Evolutionary conservation across 345 rosid genomes (phyloP).

Genomic region (Stellera chamaejasme): DNA sequence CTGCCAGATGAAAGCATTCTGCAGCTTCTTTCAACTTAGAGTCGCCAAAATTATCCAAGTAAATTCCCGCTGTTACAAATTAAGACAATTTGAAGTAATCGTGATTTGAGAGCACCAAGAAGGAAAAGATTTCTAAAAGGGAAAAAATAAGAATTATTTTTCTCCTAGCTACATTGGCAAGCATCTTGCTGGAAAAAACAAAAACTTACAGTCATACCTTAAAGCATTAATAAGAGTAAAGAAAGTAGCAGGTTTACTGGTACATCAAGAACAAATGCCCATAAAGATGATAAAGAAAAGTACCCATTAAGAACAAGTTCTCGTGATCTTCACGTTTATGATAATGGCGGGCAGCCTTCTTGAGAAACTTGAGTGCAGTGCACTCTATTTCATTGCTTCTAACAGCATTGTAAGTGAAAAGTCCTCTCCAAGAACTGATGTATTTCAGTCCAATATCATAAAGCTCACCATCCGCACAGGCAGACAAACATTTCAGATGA

Average conservation of each 20-base stretch:
- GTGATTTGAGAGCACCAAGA: no score
- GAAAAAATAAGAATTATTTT: background rate
- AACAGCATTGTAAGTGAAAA: slow-evolving; percentile 5
- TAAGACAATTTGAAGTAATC: no score
- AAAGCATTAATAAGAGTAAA: no score
- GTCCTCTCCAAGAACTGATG: slow-evolving; percentile 27
- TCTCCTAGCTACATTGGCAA: background rate
- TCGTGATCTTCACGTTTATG: slow-evolving; percentile 12
- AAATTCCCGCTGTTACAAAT: slow-evolving; percentile 25
- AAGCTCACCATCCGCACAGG: slow-evolving; percentile 29
- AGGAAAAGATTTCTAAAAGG: background rate
- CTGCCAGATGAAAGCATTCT: slow-evolving; percentile 31
- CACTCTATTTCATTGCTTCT: slow-evolving; percentile 12
- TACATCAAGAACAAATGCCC: no score
- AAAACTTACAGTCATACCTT: no score
- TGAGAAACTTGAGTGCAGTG: slow-evolving; percentile 27
- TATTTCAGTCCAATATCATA: slow-evolving; percentile 31
- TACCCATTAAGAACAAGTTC: no score
- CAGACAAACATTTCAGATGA: slow-evolving; percentile 25
- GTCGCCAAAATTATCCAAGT: slow-evolving; percentile 30
- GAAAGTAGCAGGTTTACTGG: no score
- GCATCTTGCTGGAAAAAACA: background rate
- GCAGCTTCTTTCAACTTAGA: slow-evolving; percentile 30
- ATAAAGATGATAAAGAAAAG: no score
- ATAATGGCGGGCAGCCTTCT: slow-evolving; percentile 27